These are phyloP conservation scores for Ascocoryne sarcoides DNA, from an alignment of 2,329 filamentous ascomycete genomes.

Conservation along the genomic window DNA sequence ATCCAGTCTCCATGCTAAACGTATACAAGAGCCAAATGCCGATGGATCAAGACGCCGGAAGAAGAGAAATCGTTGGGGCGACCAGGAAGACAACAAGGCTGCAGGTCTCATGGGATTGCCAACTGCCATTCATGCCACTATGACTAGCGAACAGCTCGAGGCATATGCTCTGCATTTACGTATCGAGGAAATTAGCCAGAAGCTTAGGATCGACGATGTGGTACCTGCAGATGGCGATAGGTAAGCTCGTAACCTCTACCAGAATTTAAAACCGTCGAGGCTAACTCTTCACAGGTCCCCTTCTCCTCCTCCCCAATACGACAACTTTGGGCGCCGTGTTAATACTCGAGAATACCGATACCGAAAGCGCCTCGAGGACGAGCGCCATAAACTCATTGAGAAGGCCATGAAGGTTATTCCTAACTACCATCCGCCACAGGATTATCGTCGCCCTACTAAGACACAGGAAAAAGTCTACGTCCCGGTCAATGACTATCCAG, in stretches of 20 bases:
- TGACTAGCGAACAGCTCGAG: constrained; percentile 97
- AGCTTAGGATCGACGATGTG: constrained; percentile 97
- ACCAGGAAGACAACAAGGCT: constrained; percentile 96
- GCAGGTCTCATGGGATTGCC: constrained; percentile 95
- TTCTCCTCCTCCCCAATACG: constrained; percentile 92
- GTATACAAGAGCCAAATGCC: constrained; percentile 22
- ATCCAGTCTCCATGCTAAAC: not conserved
- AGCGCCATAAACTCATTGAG: constrained; percentile 96
- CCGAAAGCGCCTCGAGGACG: constrained; percentile 94
- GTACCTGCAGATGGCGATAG: constrained; percentile 93
- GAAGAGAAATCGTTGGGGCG: constrained; percentile 98
- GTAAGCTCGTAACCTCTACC: constrained; percentile 42
- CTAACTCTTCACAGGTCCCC: constrained; percentile 59
- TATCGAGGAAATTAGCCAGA: constrained; percentile 98
- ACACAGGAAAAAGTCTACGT: constrained; percentile 99
- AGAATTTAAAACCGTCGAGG: not conserved
- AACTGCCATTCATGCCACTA: constrained; percentile 91
- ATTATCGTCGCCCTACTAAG: constrained; percentile 98
- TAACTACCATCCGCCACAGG: constrained; percentile 97
- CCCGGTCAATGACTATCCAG: constrained; percentile 99
- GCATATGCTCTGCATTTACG: constrained; percentile 93
- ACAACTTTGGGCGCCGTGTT: constrained; percentile 98
- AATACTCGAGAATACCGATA: constrained; percentile 99
- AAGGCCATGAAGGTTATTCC: constrained; percentile 99
- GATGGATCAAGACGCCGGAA: constrained; percentile 86